A percentile compares a stretch with the other conserved stretches of the same genome.
Evolutionary conservation across 1,284 basidiomycete genomes (phyloP).

Genomic region (Mycena citricolor): DNA sequence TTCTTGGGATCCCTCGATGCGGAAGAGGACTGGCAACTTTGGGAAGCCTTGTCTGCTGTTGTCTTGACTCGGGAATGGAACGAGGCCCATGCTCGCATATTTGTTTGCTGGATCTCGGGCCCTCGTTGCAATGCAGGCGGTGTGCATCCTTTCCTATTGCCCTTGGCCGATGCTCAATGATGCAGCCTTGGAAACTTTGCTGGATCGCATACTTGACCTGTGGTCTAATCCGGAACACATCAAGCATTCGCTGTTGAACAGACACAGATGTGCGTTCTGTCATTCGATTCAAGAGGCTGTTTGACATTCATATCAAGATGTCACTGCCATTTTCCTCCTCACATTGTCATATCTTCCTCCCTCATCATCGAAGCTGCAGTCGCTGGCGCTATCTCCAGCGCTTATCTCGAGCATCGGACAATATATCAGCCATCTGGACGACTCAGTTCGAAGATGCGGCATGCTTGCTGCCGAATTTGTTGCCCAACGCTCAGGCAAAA

Average conservation of each 20-base stretch:
- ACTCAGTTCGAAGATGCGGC: conserved; percentile 80
- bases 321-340: conserved; percentile 71
- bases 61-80: conserved; percentile 58
- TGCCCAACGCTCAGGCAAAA: conserved; percentile 58
- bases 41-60: conserved; percentile 50
- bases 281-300: conserved; percentile 1
- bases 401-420: conserved; percentile 76
- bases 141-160: conserved; percentile 21
- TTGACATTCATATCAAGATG: conserved; percentile 43
- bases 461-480: conserved; percentile 91
- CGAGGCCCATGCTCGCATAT: conserved; percentile 56
- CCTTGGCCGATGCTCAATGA: conserved; percentile 11
- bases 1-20: conserved; percentile 50
- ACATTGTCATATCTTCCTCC: conserved; percentile 58
- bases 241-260: conserved; percentile 68
- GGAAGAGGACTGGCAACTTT: conserved; percentile 48
- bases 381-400: conserved; percentile 51
- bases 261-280: conserved; percentile 59
- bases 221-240: conserved; percentile 72
- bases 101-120: conserved; percentile 63
- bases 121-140: conserved; percentile 40
- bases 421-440: conserved; percentile 81
- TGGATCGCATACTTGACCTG: conserved; percentile 48
- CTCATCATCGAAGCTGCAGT: conserved; percentile 39
- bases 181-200: conserved; percentile 49